These are phyloP conservation scores for Populus hybrid DNA, from an alignment of 441 rosid genomes.

Conservation along the genomic window DNA sequence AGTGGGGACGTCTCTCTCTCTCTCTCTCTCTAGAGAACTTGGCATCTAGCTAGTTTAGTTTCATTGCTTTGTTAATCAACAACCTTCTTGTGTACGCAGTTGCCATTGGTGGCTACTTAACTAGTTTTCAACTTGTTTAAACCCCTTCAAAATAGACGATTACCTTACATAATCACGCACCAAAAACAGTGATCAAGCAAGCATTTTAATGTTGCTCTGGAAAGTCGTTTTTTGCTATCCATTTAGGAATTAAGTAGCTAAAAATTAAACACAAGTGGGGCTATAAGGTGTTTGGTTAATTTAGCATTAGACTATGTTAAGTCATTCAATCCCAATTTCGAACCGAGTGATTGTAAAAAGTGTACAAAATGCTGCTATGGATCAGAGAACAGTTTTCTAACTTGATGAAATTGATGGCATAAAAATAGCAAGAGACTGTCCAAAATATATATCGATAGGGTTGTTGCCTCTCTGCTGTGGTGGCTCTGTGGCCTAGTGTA, in stretches of 20 bases:
- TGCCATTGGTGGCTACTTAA: background rate
- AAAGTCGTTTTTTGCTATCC: background rate
- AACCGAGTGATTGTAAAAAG: too few species aligned
- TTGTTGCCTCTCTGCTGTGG: too few species aligned
- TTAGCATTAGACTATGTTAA: background rate
- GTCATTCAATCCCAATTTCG: too few species aligned
- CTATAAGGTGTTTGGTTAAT: background rate
- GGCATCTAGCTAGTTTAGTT: background rate
- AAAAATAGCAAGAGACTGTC: too few species aligned
- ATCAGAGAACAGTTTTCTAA: too few species aligned
- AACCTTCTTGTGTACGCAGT: background rate
- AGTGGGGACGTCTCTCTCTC: slow-evolving; percentile 26
- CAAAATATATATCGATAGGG: too few species aligned
- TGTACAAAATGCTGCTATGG: too few species aligned
- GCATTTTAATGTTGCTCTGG: background rate
- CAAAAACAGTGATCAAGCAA: background rate
- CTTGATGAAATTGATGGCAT: too few species aligned
- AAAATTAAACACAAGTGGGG: background rate
- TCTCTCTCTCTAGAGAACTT: too few species aligned
- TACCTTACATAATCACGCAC: background rate
- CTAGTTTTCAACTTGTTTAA: background rate
- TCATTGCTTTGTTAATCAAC: background rate
- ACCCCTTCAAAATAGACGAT: background rate
- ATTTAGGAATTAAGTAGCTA: background rate
- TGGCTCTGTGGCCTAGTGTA: too few species aligned